Base-by-base conservation (phyloP, 2,329 filamentous ascomycete species). In the Teratosphaeriaceae sp. region DNA sequence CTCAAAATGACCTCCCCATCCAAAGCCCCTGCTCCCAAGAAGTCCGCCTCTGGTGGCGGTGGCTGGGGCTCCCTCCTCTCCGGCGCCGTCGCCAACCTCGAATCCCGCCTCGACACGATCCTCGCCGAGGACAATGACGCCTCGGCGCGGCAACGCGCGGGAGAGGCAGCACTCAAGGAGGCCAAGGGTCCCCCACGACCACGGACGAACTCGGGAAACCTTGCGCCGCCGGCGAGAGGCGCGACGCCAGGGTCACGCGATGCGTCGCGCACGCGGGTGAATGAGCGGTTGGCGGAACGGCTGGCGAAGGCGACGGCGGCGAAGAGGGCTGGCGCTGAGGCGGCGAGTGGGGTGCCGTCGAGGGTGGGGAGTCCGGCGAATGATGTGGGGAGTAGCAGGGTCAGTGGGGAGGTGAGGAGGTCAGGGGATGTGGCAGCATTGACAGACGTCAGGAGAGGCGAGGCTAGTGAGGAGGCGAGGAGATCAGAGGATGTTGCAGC, bases 21-120 rank as follows among this genome's bases (percentile, higher is more conserved):
- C 23, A 48, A 38, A 23, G n/a, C n/a, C n/a, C n/a, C n/a, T n/a
- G n/a, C n/a, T n/a, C n/a, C n/a, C n/a, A 57, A 55, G 50, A 59
- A 57, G 36, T n/a, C n/a, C n/a, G n/a, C n/a, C n/a, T n/a, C n/a
- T n/a, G n/a, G n/a, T n/a, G n/a, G n/a, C n/a, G 55, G 53, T 31
- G 59, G 65, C 52, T 69, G 67, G 66, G 65, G 67, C 43, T 65
- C 63, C 23, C 84, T 95, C 61, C 75, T 96, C 47, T 85, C 88
- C 52, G 87, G 90, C 65, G 89, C 90, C 50, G 88, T 97, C 47
- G 88, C 89, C 42, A 89, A 89, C 47, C 85, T 98, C 45, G 92
- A 98, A 69, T 94, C 89, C 46, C 82, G 86, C 33, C 77, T 98
- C 46, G 92, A 98, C 64, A 89, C 79, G 38, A 94, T 98, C 45